Conservation (phyloP, 75 land plant species). For the Selaginella tamariscina region DNA sequence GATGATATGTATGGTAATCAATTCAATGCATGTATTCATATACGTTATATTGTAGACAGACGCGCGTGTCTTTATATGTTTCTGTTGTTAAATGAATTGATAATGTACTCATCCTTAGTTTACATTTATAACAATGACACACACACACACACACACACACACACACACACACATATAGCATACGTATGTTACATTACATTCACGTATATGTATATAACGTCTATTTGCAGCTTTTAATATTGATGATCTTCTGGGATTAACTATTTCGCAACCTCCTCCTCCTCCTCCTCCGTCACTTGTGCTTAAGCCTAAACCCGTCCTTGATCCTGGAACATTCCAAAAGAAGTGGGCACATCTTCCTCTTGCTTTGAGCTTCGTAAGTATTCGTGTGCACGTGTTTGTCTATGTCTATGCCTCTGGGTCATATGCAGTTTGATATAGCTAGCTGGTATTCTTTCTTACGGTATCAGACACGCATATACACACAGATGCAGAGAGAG, state of each 20-base stretch:
- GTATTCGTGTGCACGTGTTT: neutral
- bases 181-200: no score
- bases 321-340: constrained; percentile 78
- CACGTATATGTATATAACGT: no score
- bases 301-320: constrained; percentile 59
- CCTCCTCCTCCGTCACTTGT: constrained; percentile 38
- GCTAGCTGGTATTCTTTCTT: neutral
- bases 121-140: no score
- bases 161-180: no score
- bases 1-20: no score
- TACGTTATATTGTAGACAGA: no score
- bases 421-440: neutral
- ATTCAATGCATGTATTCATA: no score
- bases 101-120: no score
- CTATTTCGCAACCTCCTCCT: constrained; percentile 25
- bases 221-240: constrained; percentile 25
- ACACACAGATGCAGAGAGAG: no score
- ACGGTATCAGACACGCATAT: neutral
- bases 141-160: no score
- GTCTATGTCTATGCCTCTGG: neutral
- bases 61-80: no score
- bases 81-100: no score
- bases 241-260: constrained; percentile 83
- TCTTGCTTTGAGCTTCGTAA: constrained; percentile 58
- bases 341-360: constrained; percentile 90